Evolutionary conservation across 1,284 basidiomycete species (phyloP), one percentile per base, ranked within the genome.

Genomic region (Athelia sp.): DNA sequence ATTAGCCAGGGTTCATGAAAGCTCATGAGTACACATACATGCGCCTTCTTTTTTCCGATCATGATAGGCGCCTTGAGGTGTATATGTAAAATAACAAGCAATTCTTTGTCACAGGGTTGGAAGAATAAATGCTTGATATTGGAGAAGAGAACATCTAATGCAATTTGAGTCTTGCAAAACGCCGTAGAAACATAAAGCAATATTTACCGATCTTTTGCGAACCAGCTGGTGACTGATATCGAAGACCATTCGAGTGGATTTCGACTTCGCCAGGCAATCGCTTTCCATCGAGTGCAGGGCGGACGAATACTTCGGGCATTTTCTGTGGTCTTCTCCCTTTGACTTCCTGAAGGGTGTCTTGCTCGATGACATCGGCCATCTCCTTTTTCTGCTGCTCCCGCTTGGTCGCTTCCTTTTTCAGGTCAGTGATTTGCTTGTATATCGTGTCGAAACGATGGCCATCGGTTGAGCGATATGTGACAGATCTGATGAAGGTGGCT

Each of bases 91-190:
- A 99, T 88, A 47, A 98, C 96, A 52, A 98, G 80, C 43, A 99
- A 74, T 68, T 99, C 97, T 60, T 93, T 88, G 58, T 99, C 97
- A 63, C 96, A 98, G 4, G 97, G 95, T 65, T 98, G 97, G 82
- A 98, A 99, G 74, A 99, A 98, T 21, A 99, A 75, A 68, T 99
- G 97, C 70, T 97, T 98, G 73, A 99, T 89, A 67, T 99, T 99
- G 72, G 84, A 89, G 75, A 98, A 99, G 13, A 98, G 76, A 18
- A 99, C 79, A 65, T 98, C 93, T 95, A 59, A 11, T 40, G 24
- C 48, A 29, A 38, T 50, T 52, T 51, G 51, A 31, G 40, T 26
- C 46, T 24, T 19, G n/a, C 21, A 52, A 49, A 36, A 45, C 9
- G 4, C 18, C 47, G 40, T 19, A 29, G n/a, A 11, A 8, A 32